Conservation (phyloP, 2,329 filamentous ascomycete species). For the Stenocarpella maydis region DNA sequence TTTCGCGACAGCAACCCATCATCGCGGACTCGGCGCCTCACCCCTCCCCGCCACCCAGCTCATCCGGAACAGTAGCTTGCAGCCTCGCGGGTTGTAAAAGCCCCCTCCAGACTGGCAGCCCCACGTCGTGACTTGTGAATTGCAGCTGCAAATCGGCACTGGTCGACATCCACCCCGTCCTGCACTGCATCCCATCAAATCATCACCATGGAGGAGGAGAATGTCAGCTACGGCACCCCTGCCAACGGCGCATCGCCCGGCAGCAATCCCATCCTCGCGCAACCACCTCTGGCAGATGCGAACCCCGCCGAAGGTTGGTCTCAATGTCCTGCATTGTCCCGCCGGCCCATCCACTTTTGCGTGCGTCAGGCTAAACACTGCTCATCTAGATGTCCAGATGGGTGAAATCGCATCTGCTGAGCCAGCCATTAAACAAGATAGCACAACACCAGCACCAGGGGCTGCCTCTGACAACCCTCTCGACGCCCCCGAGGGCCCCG, state of each 20-base stretch:
- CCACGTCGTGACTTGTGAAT: conserved; percentile 29
- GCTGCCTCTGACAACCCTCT: conserved; percentile 68
- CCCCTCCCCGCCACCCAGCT: conserved; percentile 13
- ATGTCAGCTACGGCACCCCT: conserved; percentile 65
- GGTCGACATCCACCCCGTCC: neutral
- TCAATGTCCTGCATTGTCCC: neutral
- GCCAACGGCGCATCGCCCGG: conserved; percentile 63
- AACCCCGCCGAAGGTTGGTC: conserved; percentile 56
- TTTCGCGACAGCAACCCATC: conserved; percentile 32
- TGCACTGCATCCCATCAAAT: conserved; percentile 35
- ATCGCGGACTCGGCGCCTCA: conserved; percentile 25
- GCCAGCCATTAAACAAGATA: conserved; percentile 67
- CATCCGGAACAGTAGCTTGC: neutral
- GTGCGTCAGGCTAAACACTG: neutral
- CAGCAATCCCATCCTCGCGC: conserved; percentile 64
- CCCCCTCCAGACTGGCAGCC: neutral
- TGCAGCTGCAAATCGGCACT: conserved; percentile 24
- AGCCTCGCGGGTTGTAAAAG: conserved; percentile 2
- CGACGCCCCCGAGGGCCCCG: conserved; percentile 72
- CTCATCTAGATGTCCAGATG: conserved; percentile 68
- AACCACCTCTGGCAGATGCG: conserved; percentile 58
- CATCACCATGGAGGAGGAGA: conserved; percentile 65
- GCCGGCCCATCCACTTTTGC: neutral
- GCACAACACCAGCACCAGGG: conserved; percentile 64
- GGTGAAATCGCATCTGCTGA: conserved; percentile 58